Evolutionary conservation across 352 stramenopile species (phyloP).

Genomic region (Phytophthora melonis): DNA sequence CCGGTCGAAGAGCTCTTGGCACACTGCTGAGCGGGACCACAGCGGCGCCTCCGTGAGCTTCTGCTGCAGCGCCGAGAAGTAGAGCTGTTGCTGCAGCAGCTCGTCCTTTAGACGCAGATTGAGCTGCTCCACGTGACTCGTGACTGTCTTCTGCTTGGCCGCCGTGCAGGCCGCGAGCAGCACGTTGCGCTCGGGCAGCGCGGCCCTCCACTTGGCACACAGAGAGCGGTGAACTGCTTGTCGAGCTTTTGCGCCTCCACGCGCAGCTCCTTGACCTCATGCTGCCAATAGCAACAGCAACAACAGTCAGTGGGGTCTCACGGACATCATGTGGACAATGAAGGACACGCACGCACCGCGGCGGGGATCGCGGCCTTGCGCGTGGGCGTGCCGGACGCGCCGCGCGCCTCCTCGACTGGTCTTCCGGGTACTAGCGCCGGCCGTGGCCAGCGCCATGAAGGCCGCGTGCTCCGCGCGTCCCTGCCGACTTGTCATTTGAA

Average conservation of each 20-base stretch:
- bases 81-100: slow-evolving; percentile 63
- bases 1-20: slow-evolving; percentile 50
- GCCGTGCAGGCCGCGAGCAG: slow-evolving; percentile 57
- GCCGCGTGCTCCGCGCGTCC: slow-evolving; percentile 10
- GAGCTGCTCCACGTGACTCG: slow-evolving; percentile 54
- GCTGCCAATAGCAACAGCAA: slow-evolving; percentile 30
- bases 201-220: slow-evolving; percentile 48
- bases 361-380: slow-evolving; percentile 38
- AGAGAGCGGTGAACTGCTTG: slow-evolving; percentile 44
- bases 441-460: slow-evolving; percentile 24
- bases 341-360: slow-evolving; percentile 17
- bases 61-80: slow-evolving; percentile 60
- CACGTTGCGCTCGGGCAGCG: slow-evolving; percentile 45
- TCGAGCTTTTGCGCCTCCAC: slow-evolving; percentile 47
- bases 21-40: slow-evolving; percentile 39
- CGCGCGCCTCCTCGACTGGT: background rate
- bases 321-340: background rate
- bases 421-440: slow-evolving; percentile 11
- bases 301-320: slow-evolving; percentile 8
- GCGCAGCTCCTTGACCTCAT: slow-evolving; percentile 61
- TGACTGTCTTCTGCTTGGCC: slow-evolving; percentile 58
- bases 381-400: slow-evolving; percentile 13
- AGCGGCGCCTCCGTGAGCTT: slow-evolving; percentile 57
- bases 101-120: slow-evolving; percentile 61
- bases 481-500: slow-evolving; percentile 18